Percentiles rank a stretch among this genome's conserved stretches.
These are phyloP conservation scores for Diaporthe sp. DNA, from an alignment of 2,329 filamentous ascomycete genomes.

Conservation along the genomic window DNA sequence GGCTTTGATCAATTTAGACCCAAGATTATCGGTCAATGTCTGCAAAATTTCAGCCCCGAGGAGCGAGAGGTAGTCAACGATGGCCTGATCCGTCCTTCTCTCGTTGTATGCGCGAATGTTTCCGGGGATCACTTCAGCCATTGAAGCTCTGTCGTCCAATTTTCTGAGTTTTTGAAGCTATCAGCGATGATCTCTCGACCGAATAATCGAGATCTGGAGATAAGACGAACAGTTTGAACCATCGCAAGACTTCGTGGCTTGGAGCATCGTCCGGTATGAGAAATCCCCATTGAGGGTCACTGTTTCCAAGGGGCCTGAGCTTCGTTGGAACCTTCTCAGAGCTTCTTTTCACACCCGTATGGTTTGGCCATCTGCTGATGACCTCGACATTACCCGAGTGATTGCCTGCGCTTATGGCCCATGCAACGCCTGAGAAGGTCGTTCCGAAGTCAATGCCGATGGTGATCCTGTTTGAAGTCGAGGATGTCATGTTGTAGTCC, in stretches of 20 bases:
- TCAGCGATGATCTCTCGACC: background rate
- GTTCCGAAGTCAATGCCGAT: constrained; percentile 69
- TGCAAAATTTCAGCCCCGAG: constrained; percentile 59
- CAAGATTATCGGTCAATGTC: background rate
- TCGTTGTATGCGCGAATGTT: background rate
- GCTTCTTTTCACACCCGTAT: constrained; percentile 50
- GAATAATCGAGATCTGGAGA: constrained; percentile 21
- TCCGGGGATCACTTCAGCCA: background rate
- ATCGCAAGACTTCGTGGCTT: constrained; percentile 54
- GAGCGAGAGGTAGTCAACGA: constrained; percentile 59
- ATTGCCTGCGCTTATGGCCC: background rate
- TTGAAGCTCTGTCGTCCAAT: background rate
- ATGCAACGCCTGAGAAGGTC: constrained; percentile 68
- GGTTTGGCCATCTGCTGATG: background rate
- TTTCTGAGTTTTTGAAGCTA: background rate
- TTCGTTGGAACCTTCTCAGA: constrained; percentile 64
- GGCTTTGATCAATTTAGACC: background rate
- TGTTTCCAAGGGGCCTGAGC: constrained; percentile 55
- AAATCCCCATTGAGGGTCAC: constrained; percentile 63
- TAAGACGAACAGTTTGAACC: constrained; percentile 63
- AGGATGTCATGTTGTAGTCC: background rate
- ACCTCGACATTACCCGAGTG: constrained; percentile 3
- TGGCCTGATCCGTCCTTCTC: background rate
- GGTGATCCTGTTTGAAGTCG: constrained; percentile 54
- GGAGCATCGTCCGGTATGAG: constrained; percentile 58